Evolutionary conservation across 2,329 filamentous ascomycete genomes (phyloP), one percentile per base, ranked within the genome.

Genomic region (Pleoardoris graminearum): DNA sequence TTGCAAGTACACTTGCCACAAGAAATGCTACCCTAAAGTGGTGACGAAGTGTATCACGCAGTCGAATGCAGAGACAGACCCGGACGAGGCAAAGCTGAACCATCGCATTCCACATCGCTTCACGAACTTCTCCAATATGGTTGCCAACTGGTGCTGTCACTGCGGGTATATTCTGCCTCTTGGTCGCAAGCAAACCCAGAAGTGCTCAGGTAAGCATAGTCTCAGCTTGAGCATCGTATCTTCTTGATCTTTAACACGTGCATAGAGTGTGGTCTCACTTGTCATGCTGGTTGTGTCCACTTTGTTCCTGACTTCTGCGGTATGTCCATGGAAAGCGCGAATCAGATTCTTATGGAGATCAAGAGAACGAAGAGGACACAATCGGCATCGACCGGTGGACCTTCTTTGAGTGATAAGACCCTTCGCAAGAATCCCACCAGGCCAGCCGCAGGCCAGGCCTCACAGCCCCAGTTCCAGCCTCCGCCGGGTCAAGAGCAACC

Each of bases 41-140:
- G 94, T 99, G 65, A 99, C 94, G 59, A 99, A 99, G 76, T 99
- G 94, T 78, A 99, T 99, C 75, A 97, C 93, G 78, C 97, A 99
- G 75, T 97, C 93, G 58, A 99, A 99, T 71, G 93, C 94, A 59
- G 94, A 99, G 75, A 96, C 91, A 5, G 94, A 99, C 73, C 93
- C 94, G 19, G 94, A 99, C 75, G 94, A 99, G 76, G 94, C 97
- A 77, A 99, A 97, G 81, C 95, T 99, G 84, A 99, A 99, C 73
- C 94, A 99, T 73, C 90, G 94, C 60, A 99, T 99, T 70, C 94
- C 94, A 7, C 94, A 99, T 82, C 88, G 94, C 48, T 99, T 97
- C 80, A 87, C 93, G 67, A 86, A 89, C n/a, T 99, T 95, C 73
- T 91, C 91, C 60, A 99, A 99, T 69, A 90, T 99, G 77, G 94